phyloP scores from a whole-genome alignment of 106 monocot genomes.

The Dendrobium huoshanense region DNA sequence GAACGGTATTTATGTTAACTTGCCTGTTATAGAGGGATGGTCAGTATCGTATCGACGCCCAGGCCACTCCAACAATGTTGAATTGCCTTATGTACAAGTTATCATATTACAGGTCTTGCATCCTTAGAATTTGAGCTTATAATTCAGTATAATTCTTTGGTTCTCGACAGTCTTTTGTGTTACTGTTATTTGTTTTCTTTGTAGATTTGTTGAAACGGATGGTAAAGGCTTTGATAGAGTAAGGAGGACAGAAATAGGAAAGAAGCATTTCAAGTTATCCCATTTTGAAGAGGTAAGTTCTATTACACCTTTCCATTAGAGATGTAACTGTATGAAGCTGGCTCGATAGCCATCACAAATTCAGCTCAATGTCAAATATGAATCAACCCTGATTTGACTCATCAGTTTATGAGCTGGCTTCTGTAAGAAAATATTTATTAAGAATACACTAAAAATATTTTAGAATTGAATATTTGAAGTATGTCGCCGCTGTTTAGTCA shows the following conservation, averaged over 20 bases:
- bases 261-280: slow-evolving; percentile 92
- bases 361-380: background rate
- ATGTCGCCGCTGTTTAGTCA: too few relatives aligned
- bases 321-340: background rate
- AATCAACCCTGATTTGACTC: too few relatives aligned
- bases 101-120: slow-evolving; percentile 80
- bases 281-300: slow-evolving; percentile 89
- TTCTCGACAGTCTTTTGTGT: background rate
- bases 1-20: background rate
- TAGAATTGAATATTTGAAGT: too few relatives aligned
- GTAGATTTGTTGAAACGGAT: slow-evolving; percentile 93
- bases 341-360: background rate
- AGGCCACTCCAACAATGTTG: slow-evolving; percentile 94
- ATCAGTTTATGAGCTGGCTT: too few relatives aligned
- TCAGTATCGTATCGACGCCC: slow-evolving; percentile 84
- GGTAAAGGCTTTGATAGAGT: slow-evolving; percentile 97
- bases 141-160: background rate
- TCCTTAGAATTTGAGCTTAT: background rate
- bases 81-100: slow-evolving; percentile 99
- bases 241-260: slow-evolving; percentile 94
- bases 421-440: too few relatives aligned
- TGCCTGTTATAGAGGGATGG: slow-evolving; percentile 73
- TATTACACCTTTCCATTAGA: background rate
- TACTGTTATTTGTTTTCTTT: background rate
- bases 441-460: too few relatives aligned